A percentile compares a stretch with the other conserved stretches of the same genome.
Evolutionary conservation across 108 stramenopile species (phyloP).

Genomic region (Fragilaria crotonensis): DNA sequence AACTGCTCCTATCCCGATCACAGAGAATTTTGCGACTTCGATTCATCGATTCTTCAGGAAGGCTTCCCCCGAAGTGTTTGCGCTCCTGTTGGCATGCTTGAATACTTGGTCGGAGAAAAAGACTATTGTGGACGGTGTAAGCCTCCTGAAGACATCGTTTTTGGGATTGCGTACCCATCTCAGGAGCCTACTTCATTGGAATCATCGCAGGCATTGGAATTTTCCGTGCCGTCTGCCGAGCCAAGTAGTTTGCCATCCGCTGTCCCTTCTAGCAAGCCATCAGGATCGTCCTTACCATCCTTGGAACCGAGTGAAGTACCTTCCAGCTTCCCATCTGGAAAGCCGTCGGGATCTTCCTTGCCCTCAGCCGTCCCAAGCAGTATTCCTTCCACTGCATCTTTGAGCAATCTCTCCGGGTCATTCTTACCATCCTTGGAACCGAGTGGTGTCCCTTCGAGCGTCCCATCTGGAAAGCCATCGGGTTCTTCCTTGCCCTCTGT

Average conservation of each 20-base stretch:
- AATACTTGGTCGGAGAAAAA: neutral
- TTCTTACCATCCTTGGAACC: neutral
- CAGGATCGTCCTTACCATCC: neutral
- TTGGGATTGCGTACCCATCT: neutral
- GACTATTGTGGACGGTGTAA: neutral
- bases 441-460: neutral
- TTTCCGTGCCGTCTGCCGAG: neutral
- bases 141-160: neutral
- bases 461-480: neutral
- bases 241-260: neutral
- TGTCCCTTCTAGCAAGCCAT: neutral
- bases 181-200: neutral
- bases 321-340: neutral
- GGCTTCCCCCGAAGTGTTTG: neutral
- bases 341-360: neutral
- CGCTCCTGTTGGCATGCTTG: neutral
- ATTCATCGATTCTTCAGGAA: neutral
- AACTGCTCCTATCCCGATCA: neutral
- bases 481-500: neutral
- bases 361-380: neutral
- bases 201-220: neutral
- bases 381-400: neutral
- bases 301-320: neutral
- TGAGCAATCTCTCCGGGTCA: too few relatives aligned
- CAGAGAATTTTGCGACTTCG: neutral